Percentiles rank a stretch among this genome's conserved stretches.
phyloP scores from a whole-genome alignment of 2,329 filamentous ascomycete genomes.

The Arthrobotrys megalospora region DNA sequence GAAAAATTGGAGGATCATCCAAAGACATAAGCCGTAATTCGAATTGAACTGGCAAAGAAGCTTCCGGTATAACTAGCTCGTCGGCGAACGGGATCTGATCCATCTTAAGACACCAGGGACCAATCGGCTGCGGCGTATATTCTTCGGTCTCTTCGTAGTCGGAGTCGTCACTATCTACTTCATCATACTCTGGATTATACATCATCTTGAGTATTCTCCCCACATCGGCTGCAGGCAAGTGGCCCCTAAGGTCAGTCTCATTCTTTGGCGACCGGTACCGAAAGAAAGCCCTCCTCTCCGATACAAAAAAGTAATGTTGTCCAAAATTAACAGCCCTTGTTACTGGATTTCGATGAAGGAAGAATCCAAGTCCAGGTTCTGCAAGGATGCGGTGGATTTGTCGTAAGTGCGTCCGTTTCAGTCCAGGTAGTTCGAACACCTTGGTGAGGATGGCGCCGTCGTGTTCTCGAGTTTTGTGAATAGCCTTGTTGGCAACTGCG shows the following conservation, averaged over 20 bases:
- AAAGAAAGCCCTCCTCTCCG: neutral
- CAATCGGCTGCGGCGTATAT: slow-evolving; percentile 1
- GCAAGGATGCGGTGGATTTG: slow-evolving; percentile 42
- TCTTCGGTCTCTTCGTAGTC: slow-evolving; percentile 4
- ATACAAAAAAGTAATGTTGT: slow-evolving; percentile 16
- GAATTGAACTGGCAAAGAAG: neutral
- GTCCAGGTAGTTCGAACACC: neutral
- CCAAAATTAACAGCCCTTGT: neutral
- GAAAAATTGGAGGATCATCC: neutral
- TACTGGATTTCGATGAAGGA: slow-evolving; percentile 3
- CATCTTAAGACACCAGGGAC: slow-evolving; percentile 24
- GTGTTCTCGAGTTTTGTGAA: slow-evolving; percentile 17
- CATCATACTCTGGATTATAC: slow-evolving; percentile 4
- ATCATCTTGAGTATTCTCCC: slow-evolving; percentile 19
- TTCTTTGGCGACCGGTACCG: neutral
- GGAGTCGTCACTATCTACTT: neutral
- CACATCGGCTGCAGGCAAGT: neutral
- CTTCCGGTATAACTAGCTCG: neutral
- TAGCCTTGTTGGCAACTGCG: neutral
- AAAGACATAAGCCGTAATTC: neutral
- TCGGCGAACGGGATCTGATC: slow-evolving; percentile 26
- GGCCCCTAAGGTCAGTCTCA: slow-evolving; percentile 17
- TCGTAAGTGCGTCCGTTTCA: neutral
- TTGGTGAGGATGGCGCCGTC: neutral
- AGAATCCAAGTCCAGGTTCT: slow-evolving; percentile 32